phyloP scores from a whole-genome alignment of 768 basidiomycete species.

The Botryobasidium botryosum region DNA sequence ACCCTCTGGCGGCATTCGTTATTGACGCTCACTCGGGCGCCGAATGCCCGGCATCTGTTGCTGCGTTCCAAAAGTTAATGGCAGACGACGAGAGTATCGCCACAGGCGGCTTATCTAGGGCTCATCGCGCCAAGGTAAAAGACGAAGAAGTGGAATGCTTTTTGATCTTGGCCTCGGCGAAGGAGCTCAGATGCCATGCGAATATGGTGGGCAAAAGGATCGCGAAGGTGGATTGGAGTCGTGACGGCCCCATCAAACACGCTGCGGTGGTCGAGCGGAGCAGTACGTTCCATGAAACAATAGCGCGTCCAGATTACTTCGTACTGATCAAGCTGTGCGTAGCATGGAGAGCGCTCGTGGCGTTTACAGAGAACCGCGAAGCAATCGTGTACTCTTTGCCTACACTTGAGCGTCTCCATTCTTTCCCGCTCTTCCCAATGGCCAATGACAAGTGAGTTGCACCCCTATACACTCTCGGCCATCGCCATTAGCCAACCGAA shows the following conservation, averaged over 20 bases:
- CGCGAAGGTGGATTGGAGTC: conserved; percentile 52
- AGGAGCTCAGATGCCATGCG: conserved; percentile 37
- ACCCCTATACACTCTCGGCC: not conserved
- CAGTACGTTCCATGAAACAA: conserved; percentile 26
- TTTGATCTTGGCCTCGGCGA: conserved; percentile 38
- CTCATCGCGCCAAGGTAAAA: too few relatives aligned
- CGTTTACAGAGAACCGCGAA: conserved; percentile 29
- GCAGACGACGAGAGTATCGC: conserved; percentile 26
- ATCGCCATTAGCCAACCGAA: not conserved
- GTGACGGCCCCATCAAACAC: conserved; percentile 31
- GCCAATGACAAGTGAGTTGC: not conserved
- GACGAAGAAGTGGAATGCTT: conserved; percentile 21
- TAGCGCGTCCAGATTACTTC: not conserved
- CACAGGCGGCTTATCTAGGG: conserved; percentile 13
- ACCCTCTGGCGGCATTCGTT: conserved; percentile 23
- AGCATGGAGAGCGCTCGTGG: conserved; percentile 39
- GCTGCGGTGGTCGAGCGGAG: conserved; percentile 43
- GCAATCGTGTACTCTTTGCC: conserved; percentile 3
- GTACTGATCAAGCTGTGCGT: not conserved
- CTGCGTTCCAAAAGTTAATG: conserved; percentile 25
- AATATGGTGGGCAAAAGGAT: conserved; percentile 51
- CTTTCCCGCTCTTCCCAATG: not conserved
- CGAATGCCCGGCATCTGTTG: conserved; percentile 15
- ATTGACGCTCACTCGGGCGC: conserved; percentile 37
- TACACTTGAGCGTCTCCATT: not conserved